Evolutionary conservation across 805 yeast genomes (phyloP).

Genomic region (Candida hispaniensis): DNA sequence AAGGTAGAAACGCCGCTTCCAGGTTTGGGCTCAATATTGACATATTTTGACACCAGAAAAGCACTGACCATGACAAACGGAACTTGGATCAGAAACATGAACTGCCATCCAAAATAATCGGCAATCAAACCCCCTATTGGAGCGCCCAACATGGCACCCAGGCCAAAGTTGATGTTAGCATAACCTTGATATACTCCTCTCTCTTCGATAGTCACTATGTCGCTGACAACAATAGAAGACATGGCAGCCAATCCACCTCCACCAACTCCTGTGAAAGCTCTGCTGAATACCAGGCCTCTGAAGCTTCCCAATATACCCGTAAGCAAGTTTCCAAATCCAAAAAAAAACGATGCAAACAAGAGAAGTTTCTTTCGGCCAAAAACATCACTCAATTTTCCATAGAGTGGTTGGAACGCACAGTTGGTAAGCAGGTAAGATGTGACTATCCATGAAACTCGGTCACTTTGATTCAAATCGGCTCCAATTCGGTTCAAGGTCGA

Average conservation of each 20-base stretch:
- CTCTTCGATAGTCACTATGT: conserved; percentile 61
- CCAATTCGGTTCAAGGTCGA: conserved; percentile 40
- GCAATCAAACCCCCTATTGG: conserved; percentile 44
- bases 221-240: conserved; percentile 68
- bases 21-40: conserved; percentile 30
- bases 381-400: conserved; percentile 55
- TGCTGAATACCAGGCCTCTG: conserved; percentile 53
- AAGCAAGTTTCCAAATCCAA: conserved; percentile 39
- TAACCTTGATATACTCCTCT: conserved; percentile 79
- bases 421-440: conserved; percentile 53
- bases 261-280: conserved; percentile 77
- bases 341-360: conserved; percentile 34
- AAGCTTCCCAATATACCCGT: conserved; percentile 47
- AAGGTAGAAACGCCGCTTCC: conserved; percentile 34
- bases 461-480: conserved; percentile 39
- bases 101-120: conserved; percentile 52
- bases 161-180: conserved; percentile 62
- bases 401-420: conserved; percentile 57
- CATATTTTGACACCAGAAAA: conserved; percentile 24
- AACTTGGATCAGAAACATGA: conserved; percentile 33
- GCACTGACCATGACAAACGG: conserved; percentile 32
- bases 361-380: conserved; percentile 30
- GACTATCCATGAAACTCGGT: conserved; percentile 52
- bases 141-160: conserved; percentile 73
- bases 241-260: conserved; percentile 78